Evolutionary conservation across 768 basidiomycete genomes (phyloP).

Genomic region (Boletus rubroflammeus): DNA sequence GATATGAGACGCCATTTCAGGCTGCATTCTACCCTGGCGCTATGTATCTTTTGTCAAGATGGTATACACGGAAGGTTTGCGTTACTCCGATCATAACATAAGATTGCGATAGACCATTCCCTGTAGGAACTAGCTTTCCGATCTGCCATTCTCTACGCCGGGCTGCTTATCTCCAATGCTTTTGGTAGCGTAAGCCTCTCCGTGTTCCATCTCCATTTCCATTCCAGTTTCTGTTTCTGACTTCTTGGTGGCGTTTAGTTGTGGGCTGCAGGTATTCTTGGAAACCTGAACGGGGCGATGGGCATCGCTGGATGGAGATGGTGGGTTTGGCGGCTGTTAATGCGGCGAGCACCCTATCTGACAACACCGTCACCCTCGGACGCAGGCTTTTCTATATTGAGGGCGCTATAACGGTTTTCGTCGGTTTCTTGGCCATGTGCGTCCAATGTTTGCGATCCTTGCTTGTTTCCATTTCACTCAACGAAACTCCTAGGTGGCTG

Average conservation of each 20-base stretch:
- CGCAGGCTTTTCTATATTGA: slow-evolving; percentile 70
- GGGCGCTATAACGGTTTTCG: slow-evolving; percentile 58
- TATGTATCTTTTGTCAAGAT: slow-evolving; percentile 33
- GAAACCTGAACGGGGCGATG: slow-evolving; percentile 60
- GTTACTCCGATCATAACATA: neutral
- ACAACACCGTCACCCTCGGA: neutral
- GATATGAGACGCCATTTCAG: slow-evolving; percentile 18
- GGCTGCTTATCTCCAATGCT: slow-evolving; percentile 59
- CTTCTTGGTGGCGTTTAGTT: slow-evolving; percentile 35
- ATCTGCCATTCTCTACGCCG: slow-evolving; percentile 56
- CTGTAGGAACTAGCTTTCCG: slow-evolving; percentile 60
- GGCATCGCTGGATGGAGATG: slow-evolving; percentile 73
- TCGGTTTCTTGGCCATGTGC: slow-evolving; percentile 56
- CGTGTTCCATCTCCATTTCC: neutral
- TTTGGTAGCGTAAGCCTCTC: slow-evolving; percentile 53
- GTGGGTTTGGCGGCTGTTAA: slow-evolving; percentile 28
- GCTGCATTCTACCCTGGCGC: slow-evolving; percentile 65
- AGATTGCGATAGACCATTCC: neutral
- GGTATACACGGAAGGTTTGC: slow-evolving; percentile 23
- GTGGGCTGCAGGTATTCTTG: slow-evolving; percentile 70
- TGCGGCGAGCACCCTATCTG: neutral
- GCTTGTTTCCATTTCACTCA: neutral
- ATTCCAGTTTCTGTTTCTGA: neutral
- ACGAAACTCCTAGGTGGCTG: slow-evolving; percentile 40
- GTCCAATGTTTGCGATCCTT: neutral